These are phyloP conservation scores for Paecilomyces niveus DNA, from an alignment of 2,329 filamentous ascomycete species.

Conservation along the genomic window DNA sequence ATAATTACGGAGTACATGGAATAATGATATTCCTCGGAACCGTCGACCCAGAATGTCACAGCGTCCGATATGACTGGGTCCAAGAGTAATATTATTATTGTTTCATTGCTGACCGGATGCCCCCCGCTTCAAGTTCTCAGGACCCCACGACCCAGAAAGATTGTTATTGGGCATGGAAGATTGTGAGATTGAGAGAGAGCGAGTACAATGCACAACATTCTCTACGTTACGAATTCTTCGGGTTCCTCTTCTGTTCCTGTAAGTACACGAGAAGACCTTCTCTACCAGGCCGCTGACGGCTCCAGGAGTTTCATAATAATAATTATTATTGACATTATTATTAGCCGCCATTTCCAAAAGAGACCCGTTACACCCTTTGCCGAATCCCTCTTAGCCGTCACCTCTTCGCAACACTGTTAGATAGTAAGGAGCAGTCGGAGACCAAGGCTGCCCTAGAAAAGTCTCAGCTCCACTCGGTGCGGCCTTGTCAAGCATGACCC, in stretches of 20 bases:
- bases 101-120: background rate
- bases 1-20: background rate
- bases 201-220: background rate
- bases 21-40: background rate
- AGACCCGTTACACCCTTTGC: background rate
- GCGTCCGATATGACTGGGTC: background rate
- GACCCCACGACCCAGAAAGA: background rate
- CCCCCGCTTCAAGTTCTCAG: background rate
- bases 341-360: background rate
- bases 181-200: background rate
- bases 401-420: background rate
- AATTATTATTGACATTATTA: background rate
- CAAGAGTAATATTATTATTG: background rate
- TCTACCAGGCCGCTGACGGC: background rate
- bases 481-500: slow-evolving; percentile 9
- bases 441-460: slow-evolving; percentile 1
- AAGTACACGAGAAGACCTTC: background rate
- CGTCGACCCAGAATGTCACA: background rate
- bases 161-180: background rate
- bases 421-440: background rate
- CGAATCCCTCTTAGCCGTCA: background rate
- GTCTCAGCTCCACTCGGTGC: slow-evolving; percentile 9
- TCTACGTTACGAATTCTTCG: background rate
- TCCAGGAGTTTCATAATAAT: background rate
- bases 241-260: background rate